These are phyloP conservation scores for Tricholoma matsutake DNA, from an alignment of 768 basidiomycete genomes.

Conservation along the genomic window DNA sequence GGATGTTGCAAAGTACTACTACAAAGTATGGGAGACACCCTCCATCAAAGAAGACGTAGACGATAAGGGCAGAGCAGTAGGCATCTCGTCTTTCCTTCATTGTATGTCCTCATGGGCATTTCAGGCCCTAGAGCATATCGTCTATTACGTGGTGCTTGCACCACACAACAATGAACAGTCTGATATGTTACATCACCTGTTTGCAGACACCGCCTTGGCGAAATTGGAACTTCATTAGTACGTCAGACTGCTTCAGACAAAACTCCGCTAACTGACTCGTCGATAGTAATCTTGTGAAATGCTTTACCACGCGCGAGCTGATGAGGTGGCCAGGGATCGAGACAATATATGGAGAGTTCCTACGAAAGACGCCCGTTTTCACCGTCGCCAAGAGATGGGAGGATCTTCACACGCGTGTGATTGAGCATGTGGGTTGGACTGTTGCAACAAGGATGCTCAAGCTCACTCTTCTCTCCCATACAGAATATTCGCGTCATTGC, in stretches of 20 bases:
- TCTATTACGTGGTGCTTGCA: constrained; percentile 91
- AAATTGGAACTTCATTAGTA: constrained; percentile 88
- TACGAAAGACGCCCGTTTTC: constrained; percentile 83
- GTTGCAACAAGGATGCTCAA: background rate
- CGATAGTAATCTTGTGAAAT: constrained; percentile 88
- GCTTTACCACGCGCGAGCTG: constrained; percentile 87
- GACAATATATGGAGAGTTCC: constrained; percentile 77
- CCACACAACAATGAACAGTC: constrained; percentile 97
- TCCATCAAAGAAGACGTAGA: constrained; percentile 82
- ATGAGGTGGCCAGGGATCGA: constrained; percentile 98
- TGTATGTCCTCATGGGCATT: constrained; percentile 8
- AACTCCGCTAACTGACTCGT: constrained; percentile 10
- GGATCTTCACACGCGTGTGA: constrained; percentile 90
- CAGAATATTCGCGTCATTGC: constrained; percentile 96
- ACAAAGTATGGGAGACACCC: constrained; percentile 97
- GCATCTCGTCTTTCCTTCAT: constrained; percentile 20
- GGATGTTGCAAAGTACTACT: constrained; percentile 91
- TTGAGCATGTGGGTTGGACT: constrained; percentile 79
- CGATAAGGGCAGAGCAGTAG: constrained; percentile 65
- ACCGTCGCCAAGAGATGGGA: constrained; percentile 81
- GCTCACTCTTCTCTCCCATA: constrained; percentile 2
- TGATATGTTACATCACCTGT: constrained; percentile 91
- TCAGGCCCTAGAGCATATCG: constrained; percentile 91
- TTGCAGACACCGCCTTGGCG: constrained; percentile 69
- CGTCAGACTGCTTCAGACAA: constrained; percentile 16